Evolutionary conservation across 768 basidiomycete species (phyloP).

Genomic region (Kockovaella imperatae): DNA sequence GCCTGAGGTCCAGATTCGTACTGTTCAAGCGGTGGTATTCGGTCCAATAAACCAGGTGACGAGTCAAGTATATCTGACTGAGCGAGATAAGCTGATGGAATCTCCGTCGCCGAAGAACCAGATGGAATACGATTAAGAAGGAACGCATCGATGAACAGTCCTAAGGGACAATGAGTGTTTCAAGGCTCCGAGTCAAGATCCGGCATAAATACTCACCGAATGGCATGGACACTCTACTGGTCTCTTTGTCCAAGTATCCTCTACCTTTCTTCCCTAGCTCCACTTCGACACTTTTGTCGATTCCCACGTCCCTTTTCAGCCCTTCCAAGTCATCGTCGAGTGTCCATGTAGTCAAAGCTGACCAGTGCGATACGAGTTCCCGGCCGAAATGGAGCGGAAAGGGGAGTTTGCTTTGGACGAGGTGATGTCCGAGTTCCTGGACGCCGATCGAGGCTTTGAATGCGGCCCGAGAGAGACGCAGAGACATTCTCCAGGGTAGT

Average conservation of each 20-base stretch:
- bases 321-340: constrained; percentile 9
- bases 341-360: constrained; percentile 19
- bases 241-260: constrained; percentile 37
- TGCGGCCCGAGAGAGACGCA: too few species aligned
- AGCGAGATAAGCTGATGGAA: constrained; percentile 37
- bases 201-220: constrained; percentile 26
- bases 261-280: constrained; percentile 31
- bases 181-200: not conserved
- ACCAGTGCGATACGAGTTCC: constrained; percentile 20
- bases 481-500: too few species aligned
- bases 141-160: constrained; percentile 41
- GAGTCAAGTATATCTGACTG: constrained; percentile 35
- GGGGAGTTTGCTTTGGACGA: constrained; percentile 19
- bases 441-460: too few species aligned
- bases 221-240: constrained; percentile 30
- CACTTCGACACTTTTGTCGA: constrained; percentile 28
- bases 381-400: constrained; percentile 20
- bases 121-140: constrained; percentile 30
- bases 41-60: constrained; percentile 7
- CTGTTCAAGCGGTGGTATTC: constrained; percentile 27
- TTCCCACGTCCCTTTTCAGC: constrained; percentile 11
- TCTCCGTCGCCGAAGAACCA: constrained; percentile 2
- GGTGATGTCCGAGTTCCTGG: constrained; percentile 8
- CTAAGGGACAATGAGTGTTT: constrained; percentile 9
- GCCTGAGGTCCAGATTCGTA: constrained; percentile 17